Base-by-base conservation (phyloP, 495 filamentous ascomycete species). In the Penicillium chermesinum region DNA sequence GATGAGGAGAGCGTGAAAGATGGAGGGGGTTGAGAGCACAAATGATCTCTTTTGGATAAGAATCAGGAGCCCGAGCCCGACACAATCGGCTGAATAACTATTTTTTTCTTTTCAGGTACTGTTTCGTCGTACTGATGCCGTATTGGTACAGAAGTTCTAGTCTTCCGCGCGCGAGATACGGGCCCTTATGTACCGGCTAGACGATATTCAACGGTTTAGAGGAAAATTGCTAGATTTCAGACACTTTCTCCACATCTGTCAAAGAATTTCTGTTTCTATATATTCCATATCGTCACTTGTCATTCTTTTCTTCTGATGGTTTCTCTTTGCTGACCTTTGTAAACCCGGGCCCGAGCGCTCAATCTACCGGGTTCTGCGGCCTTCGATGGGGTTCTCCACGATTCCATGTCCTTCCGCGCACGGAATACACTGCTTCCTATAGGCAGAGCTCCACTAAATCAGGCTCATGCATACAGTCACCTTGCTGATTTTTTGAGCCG, bases 301-400 rank as follows among this genome's bases (percentile, higher is more conserved):
- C 17, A 10, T 43, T 44, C 48, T 48, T 15, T 41, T 46, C 21
- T 60, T 55, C 61, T 66, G 55, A 44, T 53, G 47, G 60, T 38
- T 52, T 60, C 50, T 53, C 43, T n/a, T 48, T 45, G 52, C 52
- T 51, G 15, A 44, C 32, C 27, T 32, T 16, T 18, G 20, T 37
- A 46, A 46, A 46, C 50, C 61, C 39, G 61, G 65, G 67, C 60
- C 63, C 64, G 62, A 65, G 62, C 64, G 61, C 34, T 43, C 46
- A 42, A 57, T 65, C 54, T 27, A 55, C 48, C 44, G 43, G 46
- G 52, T 72, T 72, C 69, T 50, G 44, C 41, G 52, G 36, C 12
- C 44, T 72, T 72, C 69, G 64, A 70, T 54, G 47, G 27, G 19
- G 32, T 59, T 60, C 56, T 53, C 54, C 38, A 46, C 19, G 45